Percentiles rank a stretch among this genome's conserved stretches.
Evolutionary conservation across 1,284 basidiomycete genomes (phyloP).

Genomic region (Moesziomyces antarcticus): DNA sequence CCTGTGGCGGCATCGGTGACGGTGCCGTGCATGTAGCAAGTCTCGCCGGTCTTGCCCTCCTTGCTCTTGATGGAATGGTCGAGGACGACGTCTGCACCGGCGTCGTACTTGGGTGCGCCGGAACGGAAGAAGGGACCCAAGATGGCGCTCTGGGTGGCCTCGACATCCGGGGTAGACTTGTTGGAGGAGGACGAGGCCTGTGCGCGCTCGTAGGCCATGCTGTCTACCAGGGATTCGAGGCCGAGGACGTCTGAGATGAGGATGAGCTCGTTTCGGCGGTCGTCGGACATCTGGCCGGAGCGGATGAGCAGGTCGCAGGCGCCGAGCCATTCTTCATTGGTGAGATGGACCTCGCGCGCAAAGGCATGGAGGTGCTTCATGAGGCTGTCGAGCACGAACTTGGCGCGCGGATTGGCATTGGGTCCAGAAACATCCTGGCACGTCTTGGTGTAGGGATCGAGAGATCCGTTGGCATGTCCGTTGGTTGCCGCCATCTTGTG

Average conservation of each 20-base stretch:
- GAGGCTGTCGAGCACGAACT: slow-evolving; percentile 66
- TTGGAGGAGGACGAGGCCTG: slow-evolving; percentile 42
- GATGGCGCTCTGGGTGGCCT: slow-evolving; percentile 62
- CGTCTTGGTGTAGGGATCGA: slow-evolving; percentile 39
- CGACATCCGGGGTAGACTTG: slow-evolving; percentile 4
- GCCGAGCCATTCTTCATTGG: slow-evolving; percentile 68
- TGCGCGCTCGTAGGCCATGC: slow-evolving; percentile 30
- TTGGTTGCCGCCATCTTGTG: slow-evolving; percentile 25
- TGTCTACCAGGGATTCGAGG: slow-evolving; percentile 68
- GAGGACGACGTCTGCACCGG: slow-evolving; percentile 57
- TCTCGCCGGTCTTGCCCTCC: slow-evolving; percentile 60
- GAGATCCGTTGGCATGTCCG: slow-evolving; percentile 1
- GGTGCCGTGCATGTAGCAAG: slow-evolving; percentile 63
- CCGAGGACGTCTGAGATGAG: slow-evolving; percentile 69
- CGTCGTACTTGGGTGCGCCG: slow-evolving; percentile 64
- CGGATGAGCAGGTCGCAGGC: slow-evolving; percentile 68
- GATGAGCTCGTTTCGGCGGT: slow-evolving; percentile 69
- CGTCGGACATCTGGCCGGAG: slow-evolving; percentile 67
- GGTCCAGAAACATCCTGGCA: slow-evolving; percentile 42
- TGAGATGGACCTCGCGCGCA: slow-evolving; percentile 67
- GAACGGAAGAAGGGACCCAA: slow-evolving; percentile 68
- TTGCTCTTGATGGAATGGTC: slow-evolving; percentile 59
- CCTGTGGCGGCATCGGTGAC: slow-evolving; percentile 64
- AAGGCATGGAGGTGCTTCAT: slow-evolving; percentile 67
- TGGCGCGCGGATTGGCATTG: slow-evolving; percentile 67